phyloP scores from a whole-genome alignment of 768 basidiomycete species.

The Amanita rubescens region DNA sequence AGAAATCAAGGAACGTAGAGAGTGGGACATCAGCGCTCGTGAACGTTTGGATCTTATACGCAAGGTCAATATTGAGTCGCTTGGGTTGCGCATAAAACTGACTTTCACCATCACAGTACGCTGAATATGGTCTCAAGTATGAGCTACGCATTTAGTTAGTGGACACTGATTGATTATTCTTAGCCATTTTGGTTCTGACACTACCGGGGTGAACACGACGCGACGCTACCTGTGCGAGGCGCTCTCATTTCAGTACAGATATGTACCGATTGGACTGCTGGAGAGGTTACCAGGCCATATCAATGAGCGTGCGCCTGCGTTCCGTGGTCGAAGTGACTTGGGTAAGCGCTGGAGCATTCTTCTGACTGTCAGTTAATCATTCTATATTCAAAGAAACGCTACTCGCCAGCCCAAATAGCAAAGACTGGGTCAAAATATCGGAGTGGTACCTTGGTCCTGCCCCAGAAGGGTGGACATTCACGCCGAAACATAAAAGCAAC shows the following conservation, averaged over 20 bases:
- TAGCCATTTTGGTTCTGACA: conserved; percentile 83
- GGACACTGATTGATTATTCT: background rate
- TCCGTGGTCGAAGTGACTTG: conserved; percentile 80
- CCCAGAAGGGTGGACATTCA: conserved; percentile 79
- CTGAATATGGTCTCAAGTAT: conserved; percentile 72
- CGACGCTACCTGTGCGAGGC: conserved; percentile 93
- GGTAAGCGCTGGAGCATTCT: conserved; percentile 39
- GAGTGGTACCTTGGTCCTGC: conserved; percentile 92
- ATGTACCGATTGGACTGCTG: conserved; percentile 88
- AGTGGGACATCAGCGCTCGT: conserved; percentile 88
- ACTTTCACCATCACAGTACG: conserved; percentile 48
- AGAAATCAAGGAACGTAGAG: conserved; percentile 84
- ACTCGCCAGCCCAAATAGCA: conserved; percentile 68
- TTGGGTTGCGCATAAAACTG: background rate
- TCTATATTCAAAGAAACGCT: conserved; percentile 58
- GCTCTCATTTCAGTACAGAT: conserved; percentile 93
- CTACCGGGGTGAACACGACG: conserved; percentile 83
- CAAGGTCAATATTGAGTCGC: conserved; percentile 40
- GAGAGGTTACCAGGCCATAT: conserved; percentile 74
- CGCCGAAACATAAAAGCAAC: conserved; percentile 94
- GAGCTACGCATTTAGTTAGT: conserved; percentile 31
- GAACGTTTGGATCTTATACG: conserved; percentile 77
- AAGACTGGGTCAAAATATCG: conserved; percentile 88
- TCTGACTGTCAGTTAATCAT: background rate
- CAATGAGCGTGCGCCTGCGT: conserved; percentile 89